Evolutionary conservation across 495 filamentous ascomycete genomes (phyloP), one percentile per base, ranked within the genome.

Genomic region (Eremomyces bilateralis): DNA sequence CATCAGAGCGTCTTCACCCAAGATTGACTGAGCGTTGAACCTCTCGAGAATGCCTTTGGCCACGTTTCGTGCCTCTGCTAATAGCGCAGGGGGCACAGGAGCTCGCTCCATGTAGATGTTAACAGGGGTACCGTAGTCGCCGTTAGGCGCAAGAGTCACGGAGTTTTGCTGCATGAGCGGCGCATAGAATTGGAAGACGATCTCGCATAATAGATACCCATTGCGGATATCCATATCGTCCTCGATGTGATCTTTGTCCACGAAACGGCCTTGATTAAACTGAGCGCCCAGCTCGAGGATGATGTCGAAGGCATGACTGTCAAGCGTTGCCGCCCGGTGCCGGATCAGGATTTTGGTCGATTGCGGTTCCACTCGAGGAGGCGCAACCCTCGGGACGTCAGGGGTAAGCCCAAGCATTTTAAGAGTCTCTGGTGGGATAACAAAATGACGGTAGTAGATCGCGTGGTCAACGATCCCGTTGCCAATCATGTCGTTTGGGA

Each of bases 261-360:
- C 30, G 30, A 11, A 33, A 15, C 30, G 30, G 8, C 30, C 30
- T 33, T 33, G 30, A 16, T 33, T 33, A 6, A 33, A 15, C 30
- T 33, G 30, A 16, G 30, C 10, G 30, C 15, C 15, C 30, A 33
- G 30, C 15, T 33, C 30, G 30, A 33, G 8, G 8, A 33, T 16
- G 15, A 33, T 16, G 30, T 33, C 30, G 30, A 33, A 33, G 30
- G 30, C 30, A 15, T 33, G 30, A 8, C 8, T 6, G 8, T 10
- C 30, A 8, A 10, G 8, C 15, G 30, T 33, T 6, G 30, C 30
- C 8, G 8, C 30, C 6, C 10, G 30, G 15, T 33, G 30, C 30
- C 10, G 10, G 30, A 33, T 8, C 8, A 33, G 30, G 8, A 33
- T 10, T 15, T 33, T 33, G 30, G 30, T 15, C 8, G 30, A 33